Conservation (phyloP, 2,329 filamentous ascomycete genomes). For the Geoglossum cookeanum region DNA sequence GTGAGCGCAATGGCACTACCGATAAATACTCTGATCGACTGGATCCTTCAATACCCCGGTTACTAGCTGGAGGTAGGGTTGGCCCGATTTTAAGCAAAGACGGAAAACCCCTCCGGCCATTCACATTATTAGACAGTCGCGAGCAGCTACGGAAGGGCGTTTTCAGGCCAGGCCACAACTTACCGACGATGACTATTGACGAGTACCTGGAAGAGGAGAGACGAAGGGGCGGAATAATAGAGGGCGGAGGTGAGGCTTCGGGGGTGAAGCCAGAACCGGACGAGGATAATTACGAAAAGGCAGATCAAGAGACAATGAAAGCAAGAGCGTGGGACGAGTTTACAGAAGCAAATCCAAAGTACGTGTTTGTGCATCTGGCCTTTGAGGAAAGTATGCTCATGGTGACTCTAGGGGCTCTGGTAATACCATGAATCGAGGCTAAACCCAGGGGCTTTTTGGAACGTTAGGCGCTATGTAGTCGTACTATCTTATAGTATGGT, state of each 20-base stretch:
- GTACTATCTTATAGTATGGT: not conserved
- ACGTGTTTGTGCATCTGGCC: conserved; percentile 4
- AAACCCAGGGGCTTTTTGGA: not conserved
- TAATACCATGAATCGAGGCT: conserved; percentile 67
- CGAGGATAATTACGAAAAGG: conserved; percentile 78
- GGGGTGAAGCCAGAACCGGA: conserved; percentile 51
- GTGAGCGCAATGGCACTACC: conserved; percentile 28
- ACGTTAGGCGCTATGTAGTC: conserved; percentile 5
- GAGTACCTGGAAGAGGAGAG: conserved; percentile 91
- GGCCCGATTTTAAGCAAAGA: conserved; percentile 59
- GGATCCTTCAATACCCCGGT: conserved; percentile 40
- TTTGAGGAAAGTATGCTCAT: not conserved
- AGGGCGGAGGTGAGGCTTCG: conserved; percentile 68
- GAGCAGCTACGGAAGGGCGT: conserved; percentile 61
- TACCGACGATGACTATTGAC: conserved; percentile 95
- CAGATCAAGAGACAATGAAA: conserved; percentile 81
- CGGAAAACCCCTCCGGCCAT: conserved; percentile 77
- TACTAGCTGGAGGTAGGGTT: conserved; percentile 29
- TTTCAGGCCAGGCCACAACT: conserved; percentile 75
- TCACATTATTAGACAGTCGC: conserved; percentile 64
- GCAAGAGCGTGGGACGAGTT: conserved; percentile 92
- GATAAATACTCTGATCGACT: conserved; percentile 53
- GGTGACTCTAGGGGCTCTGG: conserved; percentile 38
- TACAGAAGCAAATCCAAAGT: conserved; percentile 67
- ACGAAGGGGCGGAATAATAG: conserved; percentile 67